These are phyloP conservation scores for Pouteria campechiana DNA, from an alignment of 179 eudicot species.

Conservation along the genomic window DNA sequence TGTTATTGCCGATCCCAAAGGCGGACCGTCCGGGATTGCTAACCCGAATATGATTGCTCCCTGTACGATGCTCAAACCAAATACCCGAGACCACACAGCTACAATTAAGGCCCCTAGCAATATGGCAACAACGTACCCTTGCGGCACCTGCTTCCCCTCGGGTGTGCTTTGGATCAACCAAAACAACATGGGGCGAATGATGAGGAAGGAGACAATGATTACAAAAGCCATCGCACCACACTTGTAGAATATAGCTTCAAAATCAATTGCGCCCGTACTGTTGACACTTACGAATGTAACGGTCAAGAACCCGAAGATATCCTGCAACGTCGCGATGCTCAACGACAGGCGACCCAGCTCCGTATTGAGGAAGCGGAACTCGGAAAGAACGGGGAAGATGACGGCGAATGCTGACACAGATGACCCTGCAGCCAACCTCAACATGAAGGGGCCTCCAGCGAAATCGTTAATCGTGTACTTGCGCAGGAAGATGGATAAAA, in stretches of 20 bases:
- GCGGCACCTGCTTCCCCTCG: constrained; percentile 4
- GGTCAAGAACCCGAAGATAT: constrained; percentile 32
- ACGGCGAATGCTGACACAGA: constrained; percentile 40
- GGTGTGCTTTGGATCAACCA: constrained; percentile 6
- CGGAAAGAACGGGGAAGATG: constrained; percentile 32
- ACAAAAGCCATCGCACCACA: constrained; percentile 8
- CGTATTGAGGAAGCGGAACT: constrained; percentile 48
- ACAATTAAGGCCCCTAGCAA: constrained; percentile 14
- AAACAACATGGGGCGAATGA: constrained; percentile 18
- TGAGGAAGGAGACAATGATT: constrained; percentile 1
- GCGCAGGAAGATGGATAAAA: constrained; percentile 4
- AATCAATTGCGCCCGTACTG: constrained; percentile 32
- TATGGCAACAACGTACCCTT: constrained; percentile 3
- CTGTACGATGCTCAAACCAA: constrained; percentile 47
- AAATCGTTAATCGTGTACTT: constrained; percentile 11
- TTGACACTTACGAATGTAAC: constrained; percentile 43
- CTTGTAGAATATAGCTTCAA: constrained; percentile 35
- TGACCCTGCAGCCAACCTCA: constrained; percentile 29
- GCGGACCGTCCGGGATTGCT: constrained; percentile 48
- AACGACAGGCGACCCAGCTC: constrained; percentile 53
- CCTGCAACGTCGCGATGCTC: constrained; percentile 30
- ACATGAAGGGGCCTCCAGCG: constrained; percentile 16
- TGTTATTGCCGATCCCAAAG: constrained; percentile 36
- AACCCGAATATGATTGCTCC: constrained; percentile 48
- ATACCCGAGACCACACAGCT: constrained; percentile 19